Conservation (phyloP, 2,329 filamentous ascomycete genomes). For the Rachicladosporium sp. region DNA sequence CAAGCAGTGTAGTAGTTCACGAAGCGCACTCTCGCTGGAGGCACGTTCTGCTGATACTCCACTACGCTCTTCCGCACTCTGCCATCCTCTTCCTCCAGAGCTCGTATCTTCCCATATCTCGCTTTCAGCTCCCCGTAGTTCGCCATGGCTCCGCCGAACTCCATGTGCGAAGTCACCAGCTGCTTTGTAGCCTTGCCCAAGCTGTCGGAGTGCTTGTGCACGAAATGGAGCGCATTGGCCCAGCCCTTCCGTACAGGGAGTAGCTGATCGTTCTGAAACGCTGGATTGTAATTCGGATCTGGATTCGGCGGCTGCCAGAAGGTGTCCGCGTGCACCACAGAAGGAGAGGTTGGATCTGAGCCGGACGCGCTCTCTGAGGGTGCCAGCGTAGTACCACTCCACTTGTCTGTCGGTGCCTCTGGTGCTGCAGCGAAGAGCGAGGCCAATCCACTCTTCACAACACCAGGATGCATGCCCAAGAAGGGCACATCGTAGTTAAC, state of each 20-base stretch:
- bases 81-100: constrained; percentile 59
- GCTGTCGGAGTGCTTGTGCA: constrained; percentile 68
- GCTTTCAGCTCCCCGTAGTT: constrained; percentile 59
- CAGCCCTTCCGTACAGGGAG: constrained; percentile 58
- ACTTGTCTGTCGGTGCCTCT: constrained; percentile 20
- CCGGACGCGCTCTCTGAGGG: neutral
- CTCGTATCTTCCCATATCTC: constrained; percentile 57
- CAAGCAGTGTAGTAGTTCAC: constrained; percentile 87
- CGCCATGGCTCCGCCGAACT: constrained; percentile 70
- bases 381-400: constrained; percentile 1
- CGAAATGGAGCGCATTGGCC: constrained; percentile 58
- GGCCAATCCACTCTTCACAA: constrained; percentile 67
- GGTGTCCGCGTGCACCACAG: constrained; percentile 10
- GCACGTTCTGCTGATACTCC: constrained; percentile 5
- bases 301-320: constrained; percentile 14
- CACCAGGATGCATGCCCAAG: constrained; percentile 76
- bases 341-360: neutral
- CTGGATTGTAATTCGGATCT: constrained; percentile 60
- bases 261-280: constrained; percentile 61
- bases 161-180: constrained; percentile 67
- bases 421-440: constrained; percentile 55
- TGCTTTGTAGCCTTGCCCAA: constrained; percentile 57
- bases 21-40: constrained; percentile 54
- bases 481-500: constrained; percentile 80
- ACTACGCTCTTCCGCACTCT: constrained; percentile 23